Evolutionary conservation across 345 rosid genomes (phyloP).

Genomic region (Psidium friedrichsthalianum): DNA sequence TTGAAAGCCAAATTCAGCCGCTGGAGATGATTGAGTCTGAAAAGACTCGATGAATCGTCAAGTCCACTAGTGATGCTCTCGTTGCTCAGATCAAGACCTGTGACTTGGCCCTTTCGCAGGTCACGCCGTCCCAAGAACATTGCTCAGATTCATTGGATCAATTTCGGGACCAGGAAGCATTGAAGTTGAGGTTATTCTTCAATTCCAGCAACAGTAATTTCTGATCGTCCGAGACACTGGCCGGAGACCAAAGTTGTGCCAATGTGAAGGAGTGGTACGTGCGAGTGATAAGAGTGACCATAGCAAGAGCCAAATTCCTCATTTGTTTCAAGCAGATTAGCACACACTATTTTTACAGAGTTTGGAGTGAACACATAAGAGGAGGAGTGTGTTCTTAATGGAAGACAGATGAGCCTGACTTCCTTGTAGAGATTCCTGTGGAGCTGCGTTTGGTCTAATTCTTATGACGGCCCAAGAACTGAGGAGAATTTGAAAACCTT

Average conservation of each 20-base stretch:
- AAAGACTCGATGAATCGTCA: constrained; percentile 20
- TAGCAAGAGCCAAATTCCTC: not conserved
- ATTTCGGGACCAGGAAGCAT: not conserved
- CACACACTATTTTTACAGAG: too few species aligned
- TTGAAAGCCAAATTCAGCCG: constrained; percentile 30
- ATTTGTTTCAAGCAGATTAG: not conserved
- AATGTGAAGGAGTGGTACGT: not conserved
- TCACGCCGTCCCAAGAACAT: constrained; percentile 32
- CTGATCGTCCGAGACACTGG: constrained; percentile 25
- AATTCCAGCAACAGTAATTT: constrained; percentile 18
- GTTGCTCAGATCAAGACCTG: constrained; percentile 25
- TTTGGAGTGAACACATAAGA: too few species aligned
- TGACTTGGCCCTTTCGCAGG: constrained; percentile 25
- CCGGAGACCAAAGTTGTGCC: constrained; percentile 1
- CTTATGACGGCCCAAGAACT: not conserved
- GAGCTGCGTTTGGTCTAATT: not conserved
- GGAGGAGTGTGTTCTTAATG: not conserved
- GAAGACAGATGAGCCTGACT: not conserved
- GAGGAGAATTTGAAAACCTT: too few species aligned
- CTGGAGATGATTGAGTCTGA: constrained; percentile 21
- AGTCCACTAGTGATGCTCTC: constrained; percentile 19
- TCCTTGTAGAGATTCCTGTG: not conserved
- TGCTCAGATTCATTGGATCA: constrained; percentile 11
- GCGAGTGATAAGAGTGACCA: constrained; percentile 4
- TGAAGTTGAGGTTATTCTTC: constrained; percentile 9